A percentile compares a stretch with the other conserved stretches of the same genome.
Evolutionary conservation across 2,329 filamentous ascomycete species (phyloP).

Genomic region (Acrocalymma vagum): DNA sequence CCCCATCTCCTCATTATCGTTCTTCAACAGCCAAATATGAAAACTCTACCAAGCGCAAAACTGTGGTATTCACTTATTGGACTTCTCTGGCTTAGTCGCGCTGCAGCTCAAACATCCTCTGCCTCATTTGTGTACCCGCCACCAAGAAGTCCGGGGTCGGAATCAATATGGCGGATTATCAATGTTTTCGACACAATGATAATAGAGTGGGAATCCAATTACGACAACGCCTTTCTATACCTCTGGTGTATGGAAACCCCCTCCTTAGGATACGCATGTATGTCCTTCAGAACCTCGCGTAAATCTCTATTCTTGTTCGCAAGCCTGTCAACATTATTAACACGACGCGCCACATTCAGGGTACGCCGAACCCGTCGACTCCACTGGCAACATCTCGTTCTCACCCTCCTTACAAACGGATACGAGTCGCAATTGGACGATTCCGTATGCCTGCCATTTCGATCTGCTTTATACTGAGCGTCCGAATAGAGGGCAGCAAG

Average conservation of each 20-base stretch:
- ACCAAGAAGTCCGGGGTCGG: not conserved
- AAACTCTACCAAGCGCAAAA: no score
- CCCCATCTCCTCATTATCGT: no score
- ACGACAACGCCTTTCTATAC: constrained; percentile 6
- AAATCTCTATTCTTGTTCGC: no score
- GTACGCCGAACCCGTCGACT: constrained; percentile 1
- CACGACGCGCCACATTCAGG: not conserved
- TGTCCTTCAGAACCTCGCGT: no score
- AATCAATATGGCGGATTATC: constrained; percentile 1
- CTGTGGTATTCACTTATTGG: no score
- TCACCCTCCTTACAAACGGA: constrained; percentile 3
- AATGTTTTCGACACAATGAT: constrained; percentile 8
- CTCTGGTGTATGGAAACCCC: constrained; percentile 9
- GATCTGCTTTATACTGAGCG: constrained; percentile 8
- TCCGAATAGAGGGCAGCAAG: not conserved
- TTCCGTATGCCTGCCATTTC: constrained; percentile 8
- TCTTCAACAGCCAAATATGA: no score
- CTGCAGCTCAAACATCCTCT: constrained; percentile 1
- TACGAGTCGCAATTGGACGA: constrained; percentile 4
- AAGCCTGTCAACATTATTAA: not conserved
- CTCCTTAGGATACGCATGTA: no score
- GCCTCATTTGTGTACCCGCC: constrained; percentile 10
- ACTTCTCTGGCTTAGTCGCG: no score
- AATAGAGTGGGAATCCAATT: constrained; percentile 9
- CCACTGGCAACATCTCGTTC: constrained; percentile 7